phyloP scores from a whole-genome alignment of 805 yeast species.

The Metschnikowia matae region DNA sequence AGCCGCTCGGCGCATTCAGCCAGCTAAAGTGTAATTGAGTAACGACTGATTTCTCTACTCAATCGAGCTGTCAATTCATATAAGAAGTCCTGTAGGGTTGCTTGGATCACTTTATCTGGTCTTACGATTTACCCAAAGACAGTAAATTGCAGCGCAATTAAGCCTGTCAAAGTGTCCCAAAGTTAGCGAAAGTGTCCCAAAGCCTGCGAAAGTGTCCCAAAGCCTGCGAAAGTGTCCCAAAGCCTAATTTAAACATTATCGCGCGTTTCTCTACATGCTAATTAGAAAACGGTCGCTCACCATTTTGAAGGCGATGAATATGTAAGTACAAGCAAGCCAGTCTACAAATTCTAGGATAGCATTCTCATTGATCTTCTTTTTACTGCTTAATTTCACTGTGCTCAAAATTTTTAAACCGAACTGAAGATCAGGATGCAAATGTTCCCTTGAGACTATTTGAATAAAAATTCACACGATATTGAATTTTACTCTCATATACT shows the following conservation, averaged over 20 bases:
- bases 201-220: conserved; percentile 7
- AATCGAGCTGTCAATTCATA: not conserved
- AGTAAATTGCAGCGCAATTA: not conserved
- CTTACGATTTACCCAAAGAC: not conserved
- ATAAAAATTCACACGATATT: not conserved
- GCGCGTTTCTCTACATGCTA: not conserved
- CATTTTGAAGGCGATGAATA: not conserved
- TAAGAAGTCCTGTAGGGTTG: not conserved
- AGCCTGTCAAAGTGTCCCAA: conserved; percentile 4
- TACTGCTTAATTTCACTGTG: no score
- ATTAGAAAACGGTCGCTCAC: not conserved
- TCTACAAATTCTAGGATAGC: not conserved
- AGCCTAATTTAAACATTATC: not conserved
- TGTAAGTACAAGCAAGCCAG: not conserved
- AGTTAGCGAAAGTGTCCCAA: conserved; percentile 4
- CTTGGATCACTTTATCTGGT: not conserved
- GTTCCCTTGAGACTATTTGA: not conserved
- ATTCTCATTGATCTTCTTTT: not conserved
- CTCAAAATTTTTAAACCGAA: no score
- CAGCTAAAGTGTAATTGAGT: not conserved
- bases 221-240: not conserved
- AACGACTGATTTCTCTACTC: not conserved
- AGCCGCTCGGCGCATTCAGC: not conserved
- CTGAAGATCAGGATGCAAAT: not conserved
- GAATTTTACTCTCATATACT: not conserved